These are phyloP conservation scores for Phytophthora sp. DNA, from an alignment of 352 stramenopile species.

Conservation along the genomic window DNA sequence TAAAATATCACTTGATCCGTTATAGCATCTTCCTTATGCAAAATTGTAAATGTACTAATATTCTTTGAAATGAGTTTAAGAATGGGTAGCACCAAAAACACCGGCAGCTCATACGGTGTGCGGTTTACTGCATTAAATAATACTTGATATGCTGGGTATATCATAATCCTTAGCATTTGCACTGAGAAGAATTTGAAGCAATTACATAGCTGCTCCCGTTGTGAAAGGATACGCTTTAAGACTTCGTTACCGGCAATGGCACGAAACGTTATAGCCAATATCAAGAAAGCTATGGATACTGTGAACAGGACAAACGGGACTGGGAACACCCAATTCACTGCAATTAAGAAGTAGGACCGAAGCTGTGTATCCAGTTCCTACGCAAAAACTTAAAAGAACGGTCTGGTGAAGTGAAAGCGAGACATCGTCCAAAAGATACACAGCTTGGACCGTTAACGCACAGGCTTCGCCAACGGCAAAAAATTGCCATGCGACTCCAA, in stretches of 20 bases:
- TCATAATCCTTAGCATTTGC: conserved; percentile 1
- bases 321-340: conserved; percentile 2
- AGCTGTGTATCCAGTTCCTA: not conserved
- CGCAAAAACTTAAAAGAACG: not conserved
- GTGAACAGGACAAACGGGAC: conserved; percentile 3
- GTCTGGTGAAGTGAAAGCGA: not conserved
- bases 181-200: not conserved
- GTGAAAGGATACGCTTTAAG: conserved; percentile 2
- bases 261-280: not conserved
- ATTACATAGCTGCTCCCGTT: not conserved
- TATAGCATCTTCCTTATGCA: conserved; percentile 14
- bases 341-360: not conserved
- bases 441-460: not conserved
- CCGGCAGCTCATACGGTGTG: conserved; percentile 3
- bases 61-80: conserved; percentile 8
- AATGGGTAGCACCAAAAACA: conserved; percentile 1
- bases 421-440: not conserved
- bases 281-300: not conserved
- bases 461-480: not conserved
- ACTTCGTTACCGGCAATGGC: not conserved
- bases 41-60: conserved; percentile 9
- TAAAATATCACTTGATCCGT: conserved; percentile 11
- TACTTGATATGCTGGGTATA: conserved; percentile 16
- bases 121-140: conserved; percentile 2
- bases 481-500: not conserved